A percentile compares a stretch with the other conserved stretches of the same genome.
phyloP scores from a whole-genome alignment of 208 protist species.

The Leptomonas seymouri region DNA sequence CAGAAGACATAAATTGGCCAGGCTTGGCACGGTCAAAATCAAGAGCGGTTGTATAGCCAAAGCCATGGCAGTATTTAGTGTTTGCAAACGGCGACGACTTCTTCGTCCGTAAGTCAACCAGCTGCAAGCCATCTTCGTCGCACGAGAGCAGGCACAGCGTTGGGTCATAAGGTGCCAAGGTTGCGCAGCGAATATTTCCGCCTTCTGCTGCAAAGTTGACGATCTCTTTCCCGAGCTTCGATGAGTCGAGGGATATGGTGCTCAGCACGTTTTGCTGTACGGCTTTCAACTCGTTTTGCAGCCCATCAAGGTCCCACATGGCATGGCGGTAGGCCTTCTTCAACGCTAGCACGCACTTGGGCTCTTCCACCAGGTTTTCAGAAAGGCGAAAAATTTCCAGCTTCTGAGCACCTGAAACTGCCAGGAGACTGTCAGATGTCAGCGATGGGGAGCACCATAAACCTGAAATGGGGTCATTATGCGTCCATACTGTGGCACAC shows the following conservation, averaged over 20 bases:
- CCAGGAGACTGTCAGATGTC: slow-evolving; percentile 46
- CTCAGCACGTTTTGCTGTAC: slow-evolving; percentile 33
- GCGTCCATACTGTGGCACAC: slow-evolving; percentile 63
- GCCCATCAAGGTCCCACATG: slow-evolving; percentile 85
- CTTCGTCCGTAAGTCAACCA: slow-evolving; percentile 73
- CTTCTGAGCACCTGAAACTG: slow-evolving; percentile 30
- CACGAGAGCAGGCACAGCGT: slow-evolving; percentile 55
- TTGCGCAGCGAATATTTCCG: slow-evolving; percentile 41
- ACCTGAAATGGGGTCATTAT: slow-evolving; percentile 53
- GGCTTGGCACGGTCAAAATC: slow-evolving; percentile 71
- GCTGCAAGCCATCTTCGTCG: slow-evolving; percentile 41
- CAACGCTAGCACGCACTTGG: slow-evolving; percentile 38
- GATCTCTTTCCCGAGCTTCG: slow-evolving; percentile 45
- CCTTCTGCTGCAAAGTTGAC: slow-evolving; percentile 27
- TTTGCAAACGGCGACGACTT: slow-evolving; percentile 29
- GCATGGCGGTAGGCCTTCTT: slow-evolving; percentile 36
- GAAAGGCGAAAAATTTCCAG: slow-evolving; percentile 45
- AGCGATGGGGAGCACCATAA: slow-evolving; percentile 74
- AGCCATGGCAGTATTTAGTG: slow-evolving; percentile 53
- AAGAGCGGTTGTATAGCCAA: slow-evolving; percentile 46
- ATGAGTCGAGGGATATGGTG: slow-evolving; percentile 39
- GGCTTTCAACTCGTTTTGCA: slow-evolving; percentile 63
- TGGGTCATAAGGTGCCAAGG: slow-evolving; percentile 77
- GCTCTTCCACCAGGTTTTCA: slow-evolving; percentile 45
- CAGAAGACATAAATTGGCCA: slow-evolving; percentile 64